Evolutionary conservation across 805 yeast genomes (phyloP).

Genomic region (Lachancea cidri): DNA sequence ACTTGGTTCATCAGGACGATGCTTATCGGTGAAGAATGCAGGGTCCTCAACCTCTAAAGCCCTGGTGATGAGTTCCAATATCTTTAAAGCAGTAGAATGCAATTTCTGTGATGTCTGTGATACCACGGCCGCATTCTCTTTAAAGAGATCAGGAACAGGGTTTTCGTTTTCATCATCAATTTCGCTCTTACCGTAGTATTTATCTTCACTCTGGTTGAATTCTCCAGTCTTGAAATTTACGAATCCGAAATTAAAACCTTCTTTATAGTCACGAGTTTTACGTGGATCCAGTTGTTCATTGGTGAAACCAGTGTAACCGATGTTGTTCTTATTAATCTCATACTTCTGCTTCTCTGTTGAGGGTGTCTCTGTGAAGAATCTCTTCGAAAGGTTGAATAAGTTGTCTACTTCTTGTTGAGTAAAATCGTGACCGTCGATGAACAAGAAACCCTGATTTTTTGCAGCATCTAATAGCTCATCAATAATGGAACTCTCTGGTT

Average conservation of each 20-base stretch:
- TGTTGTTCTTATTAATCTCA: slow-evolving; percentile 48
- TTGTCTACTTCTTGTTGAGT: slow-evolving; percentile 47
- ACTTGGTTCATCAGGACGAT: slow-evolving; percentile 44
- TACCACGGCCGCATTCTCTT: slow-evolving; percentile 38
- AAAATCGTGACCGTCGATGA: slow-evolving; percentile 65
- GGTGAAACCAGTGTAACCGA: slow-evolving; percentile 53
- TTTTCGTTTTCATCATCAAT: slow-evolving; percentile 24
- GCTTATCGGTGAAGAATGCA: slow-evolving; percentile 60
- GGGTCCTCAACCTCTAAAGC: slow-evolving; percentile 57
- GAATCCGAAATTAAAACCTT: slow-evolving; percentile 62
- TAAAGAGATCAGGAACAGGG: slow-evolving; percentile 49
- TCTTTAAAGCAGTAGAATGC: slow-evolving; percentile 42
- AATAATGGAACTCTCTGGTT: slow-evolving; percentile 39
- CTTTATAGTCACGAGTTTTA: slow-evolving; percentile 53
- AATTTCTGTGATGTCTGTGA: slow-evolving; percentile 43
- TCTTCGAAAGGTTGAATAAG: slow-evolving; percentile 44
- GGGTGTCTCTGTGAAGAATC: slow-evolving; percentile 47
- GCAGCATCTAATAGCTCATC: slow-evolving; percentile 53
- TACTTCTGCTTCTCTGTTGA: slow-evolving; percentile 44
- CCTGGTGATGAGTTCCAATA: slow-evolving; percentile 53
- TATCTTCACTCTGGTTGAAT: slow-evolving; percentile 18
- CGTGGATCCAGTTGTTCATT: slow-evolving; percentile 43
- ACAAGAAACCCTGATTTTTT: slow-evolving; percentile 57
- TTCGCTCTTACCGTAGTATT: slow-evolving; percentile 7
- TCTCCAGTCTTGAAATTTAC: slow-evolving; percentile 48